Percentiles rank a stretch among this genome's conserved stretches.
Evolutionary conservation across 1,284 basidiomycete genomes (phyloP).

Genomic region (Puccinia sorghi): DNA sequence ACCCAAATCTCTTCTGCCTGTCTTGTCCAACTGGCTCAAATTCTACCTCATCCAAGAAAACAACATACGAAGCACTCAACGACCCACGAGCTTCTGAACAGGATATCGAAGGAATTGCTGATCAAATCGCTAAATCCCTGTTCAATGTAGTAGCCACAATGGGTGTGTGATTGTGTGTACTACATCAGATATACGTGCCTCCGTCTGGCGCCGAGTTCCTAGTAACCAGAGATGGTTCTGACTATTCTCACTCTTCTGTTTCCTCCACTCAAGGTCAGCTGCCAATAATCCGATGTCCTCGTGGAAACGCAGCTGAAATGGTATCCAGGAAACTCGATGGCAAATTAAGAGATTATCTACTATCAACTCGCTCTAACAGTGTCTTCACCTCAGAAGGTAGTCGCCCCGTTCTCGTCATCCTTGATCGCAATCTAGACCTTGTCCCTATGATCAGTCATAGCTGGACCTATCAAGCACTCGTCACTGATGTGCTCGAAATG

Average conservation of each 20-base stretch:
- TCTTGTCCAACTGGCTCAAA: constrained; percentile 61
- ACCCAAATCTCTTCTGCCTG: constrained; percentile 89
- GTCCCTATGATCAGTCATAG: constrained; percentile 94
- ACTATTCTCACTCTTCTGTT: not conserved
- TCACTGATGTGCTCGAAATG: constrained; percentile 96
- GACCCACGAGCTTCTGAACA: constrained; percentile 87
- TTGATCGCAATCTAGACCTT: constrained; percentile 93
- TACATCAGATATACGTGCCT: not conserved
- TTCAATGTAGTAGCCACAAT: constrained; percentile 92
- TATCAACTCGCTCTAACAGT: constrained; percentile 68
- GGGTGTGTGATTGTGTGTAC: constrained; percentile 63
- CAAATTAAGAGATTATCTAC: constrained; percentile 87
- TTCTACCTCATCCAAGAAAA: constrained; percentile 57
- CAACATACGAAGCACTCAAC: constrained; percentile 81
- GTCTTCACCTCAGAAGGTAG: constrained; percentile 43
- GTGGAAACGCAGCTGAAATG: constrained; percentile 98
- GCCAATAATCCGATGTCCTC: constrained; percentile 90
- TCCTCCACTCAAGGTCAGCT: constrained; percentile 63
- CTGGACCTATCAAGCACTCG: constrained; percentile 98
- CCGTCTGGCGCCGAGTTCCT: not conserved
- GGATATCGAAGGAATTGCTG: constrained; percentile 89
- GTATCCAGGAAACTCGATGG: constrained; percentile 91
- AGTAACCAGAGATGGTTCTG: constrained; percentile 1
- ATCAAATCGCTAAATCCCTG: constrained; percentile 83
- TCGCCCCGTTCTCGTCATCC: constrained; percentile 75